Conservation (phyloP, 192 early-diverging fungal genomes). For the Podila horticola region DNA sequence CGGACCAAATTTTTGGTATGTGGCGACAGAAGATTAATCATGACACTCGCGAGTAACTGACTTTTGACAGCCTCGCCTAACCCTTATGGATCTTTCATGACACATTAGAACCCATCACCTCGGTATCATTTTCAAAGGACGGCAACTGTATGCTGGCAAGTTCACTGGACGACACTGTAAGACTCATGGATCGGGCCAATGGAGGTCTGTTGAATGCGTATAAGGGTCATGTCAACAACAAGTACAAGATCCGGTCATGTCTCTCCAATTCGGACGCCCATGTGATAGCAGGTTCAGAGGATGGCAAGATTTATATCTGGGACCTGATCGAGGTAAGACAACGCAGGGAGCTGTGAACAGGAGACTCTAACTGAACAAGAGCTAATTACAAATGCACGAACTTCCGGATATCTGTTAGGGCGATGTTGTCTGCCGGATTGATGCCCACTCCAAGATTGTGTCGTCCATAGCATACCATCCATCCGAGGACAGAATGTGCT, state of each 20-base stretch:
- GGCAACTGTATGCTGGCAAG: constrained; percentile 79
- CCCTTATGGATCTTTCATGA: constrained; percentile 8
- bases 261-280: constrained; percentile 75
- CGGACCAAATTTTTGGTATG: constrained; percentile 79
- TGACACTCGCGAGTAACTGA: background rate
- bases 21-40: too few relatives aligned
- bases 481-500: constrained; percentile 64
- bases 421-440: constrained; percentile 49
- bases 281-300: constrained; percentile 90
- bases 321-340: constrained; percentile 71
- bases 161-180: constrained; percentile 81
- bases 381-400: too few relatives aligned
- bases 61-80: background rate
- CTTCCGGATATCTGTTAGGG: constrained; percentile 40
- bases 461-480: constrained; percentile 80
- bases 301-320: constrained; percentile 89
- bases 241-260: constrained; percentile 81
- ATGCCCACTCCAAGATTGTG: constrained; percentile 70
- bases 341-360: too few relatives aligned
- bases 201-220: constrained; percentile 80
- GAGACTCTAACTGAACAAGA: too few relatives aligned
- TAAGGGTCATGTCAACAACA: constrained; percentile 81
- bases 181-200: constrained; percentile 84
- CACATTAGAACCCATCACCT: constrained; percentile 78
- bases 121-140: constrained; percentile 71